Base-by-base conservation (phyloP, 345 rosid genomes). In the Ceriops decandra region DNA sequence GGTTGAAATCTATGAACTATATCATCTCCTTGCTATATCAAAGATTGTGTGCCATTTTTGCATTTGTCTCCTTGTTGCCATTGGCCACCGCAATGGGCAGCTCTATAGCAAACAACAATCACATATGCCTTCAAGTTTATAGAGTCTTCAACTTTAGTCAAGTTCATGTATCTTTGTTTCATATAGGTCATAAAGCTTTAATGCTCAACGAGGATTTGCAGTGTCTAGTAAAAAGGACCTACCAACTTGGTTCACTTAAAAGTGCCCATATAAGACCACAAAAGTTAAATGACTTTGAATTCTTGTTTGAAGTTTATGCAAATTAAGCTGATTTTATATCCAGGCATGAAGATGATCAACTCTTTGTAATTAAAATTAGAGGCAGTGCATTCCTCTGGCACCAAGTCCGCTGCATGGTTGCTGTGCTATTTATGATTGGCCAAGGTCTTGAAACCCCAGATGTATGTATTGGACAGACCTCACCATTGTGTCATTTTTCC, bases 351-450 rank as follows among this genome's bases (percentile, higher is more conserved):
- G 96, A 86, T 65, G 79, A 63, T 76, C 85, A 87, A 81, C 92
- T 93, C 32, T 88, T 74, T 71, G 85, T 73, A 51, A 81, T 91
- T 71, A 86, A 82, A 80, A 76, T 93, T 71, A 85, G 75, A 77
- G 98, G 98, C 63, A 91, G 90, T 73, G 96, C 98, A 68, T 93
- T 93, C 81, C 76, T 91, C 64, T 89, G 96, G 97, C 98, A 93
- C 79, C 98, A 93, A 72, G 85, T 93, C 70, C 89, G 98, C 33
- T 87, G 93, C 82, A 89, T 93, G 84, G 97, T 91, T 65, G 83
- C 93, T 38, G 93, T 93, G 68, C 83, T 93, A 57, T 91, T 93
- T 83, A 85, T 93, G 98, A 84, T 91, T 16, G 97, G 98, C 62
- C 92, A 82, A 74, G 96, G 92, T 57, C 79, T 85, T 52, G 98